phyloP scores from a whole-genome alignment of 2,329 filamentous ascomycete species.

The Claviceps digitariae region DNA sequence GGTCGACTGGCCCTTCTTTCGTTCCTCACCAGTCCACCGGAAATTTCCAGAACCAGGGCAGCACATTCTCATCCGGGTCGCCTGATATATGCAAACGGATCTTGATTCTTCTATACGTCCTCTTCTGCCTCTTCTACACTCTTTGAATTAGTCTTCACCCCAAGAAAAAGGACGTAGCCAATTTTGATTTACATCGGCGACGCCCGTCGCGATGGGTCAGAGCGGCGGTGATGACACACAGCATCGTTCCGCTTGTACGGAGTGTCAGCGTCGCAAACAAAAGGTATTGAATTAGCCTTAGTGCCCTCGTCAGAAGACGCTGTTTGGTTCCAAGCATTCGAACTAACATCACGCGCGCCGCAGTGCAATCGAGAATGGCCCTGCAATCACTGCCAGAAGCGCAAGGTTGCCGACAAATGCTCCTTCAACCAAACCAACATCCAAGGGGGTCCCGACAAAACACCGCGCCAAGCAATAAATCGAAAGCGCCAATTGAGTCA shows the following conservation, averaged over 20 bases:
- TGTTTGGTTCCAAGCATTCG: neutral
- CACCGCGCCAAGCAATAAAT: slow-evolving; percentile 7
- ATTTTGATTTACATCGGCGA: neutral
- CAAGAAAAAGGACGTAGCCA: neutral
- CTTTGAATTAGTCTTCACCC: neutral
- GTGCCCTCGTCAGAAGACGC: neutral
- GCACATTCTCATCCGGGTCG: neutral
- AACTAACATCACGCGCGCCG: neutral
- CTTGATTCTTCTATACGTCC: neutral
- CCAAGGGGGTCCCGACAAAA: slow-evolving; percentile 12
- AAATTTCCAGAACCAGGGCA: neutral
- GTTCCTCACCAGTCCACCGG: neutral
- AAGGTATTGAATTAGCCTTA: slow-evolving; percentile 14
- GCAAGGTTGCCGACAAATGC: slow-evolving; percentile 24
- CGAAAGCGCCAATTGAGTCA: slow-evolving; percentile 13
- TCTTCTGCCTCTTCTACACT: neutral
- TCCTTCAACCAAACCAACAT: slow-evolving; percentile 14
- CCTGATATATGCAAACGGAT: too few species aligned
- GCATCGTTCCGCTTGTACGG: slow-evolving; percentile 26
- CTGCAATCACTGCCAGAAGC: slow-evolving; percentile 26
- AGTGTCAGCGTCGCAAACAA: slow-evolving; percentile 28
- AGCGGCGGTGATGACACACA: slow-evolving; percentile 7
- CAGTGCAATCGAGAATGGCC: slow-evolving; percentile 28
- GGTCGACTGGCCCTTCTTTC: neutral
- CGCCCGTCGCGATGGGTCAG: slow-evolving; percentile 6